Conservation (phyloP, 139 green algal genomes). For the Chlorella sorokiniana region DNA sequence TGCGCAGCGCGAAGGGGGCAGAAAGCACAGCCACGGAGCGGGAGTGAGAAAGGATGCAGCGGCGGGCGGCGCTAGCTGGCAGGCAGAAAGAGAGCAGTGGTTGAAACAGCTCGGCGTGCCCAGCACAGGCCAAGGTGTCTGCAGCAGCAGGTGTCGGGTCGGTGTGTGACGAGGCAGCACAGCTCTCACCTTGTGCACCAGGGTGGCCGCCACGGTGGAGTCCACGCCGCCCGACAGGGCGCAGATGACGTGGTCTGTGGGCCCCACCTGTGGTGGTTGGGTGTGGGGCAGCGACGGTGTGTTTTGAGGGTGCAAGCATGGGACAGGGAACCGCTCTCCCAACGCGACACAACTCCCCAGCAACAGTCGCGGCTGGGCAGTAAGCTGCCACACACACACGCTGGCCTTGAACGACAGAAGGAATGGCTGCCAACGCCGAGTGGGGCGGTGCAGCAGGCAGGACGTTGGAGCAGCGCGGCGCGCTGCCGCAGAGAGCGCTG, state of each 20-base stretch:
- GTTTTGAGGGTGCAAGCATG: neutral
- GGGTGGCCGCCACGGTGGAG: slow-evolving; percentile 92
- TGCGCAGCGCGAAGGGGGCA: slow-evolving; percentile 24
- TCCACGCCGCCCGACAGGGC: slow-evolving; percentile 98
- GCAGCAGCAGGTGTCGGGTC: no score
- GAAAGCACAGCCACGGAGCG: neutral
- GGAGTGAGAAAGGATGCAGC: neutral
- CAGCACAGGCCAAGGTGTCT: neutral
- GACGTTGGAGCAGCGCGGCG: no score
- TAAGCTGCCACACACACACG: no score
- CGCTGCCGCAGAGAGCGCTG: neutral
- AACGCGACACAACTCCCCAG: neutral
- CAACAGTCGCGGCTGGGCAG: no score
- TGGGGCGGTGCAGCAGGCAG: no score
- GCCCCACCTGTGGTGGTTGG: slow-evolving; percentile 84
- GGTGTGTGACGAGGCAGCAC: no score
- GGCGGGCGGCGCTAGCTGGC: no score
- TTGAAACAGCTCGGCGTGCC: no score
- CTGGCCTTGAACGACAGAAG: no score
- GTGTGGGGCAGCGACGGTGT: no score
- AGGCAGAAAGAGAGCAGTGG: neutral
- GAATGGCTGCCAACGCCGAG: no score
- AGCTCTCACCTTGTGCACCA: slow-evolving; percentile 80
- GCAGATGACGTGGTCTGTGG: slow-evolving; percentile 95
- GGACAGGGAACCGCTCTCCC: no score